Conservation (phyloP, 2,329 filamentous ascomycete genomes). For the Epichloe gansuensis region DNA sequence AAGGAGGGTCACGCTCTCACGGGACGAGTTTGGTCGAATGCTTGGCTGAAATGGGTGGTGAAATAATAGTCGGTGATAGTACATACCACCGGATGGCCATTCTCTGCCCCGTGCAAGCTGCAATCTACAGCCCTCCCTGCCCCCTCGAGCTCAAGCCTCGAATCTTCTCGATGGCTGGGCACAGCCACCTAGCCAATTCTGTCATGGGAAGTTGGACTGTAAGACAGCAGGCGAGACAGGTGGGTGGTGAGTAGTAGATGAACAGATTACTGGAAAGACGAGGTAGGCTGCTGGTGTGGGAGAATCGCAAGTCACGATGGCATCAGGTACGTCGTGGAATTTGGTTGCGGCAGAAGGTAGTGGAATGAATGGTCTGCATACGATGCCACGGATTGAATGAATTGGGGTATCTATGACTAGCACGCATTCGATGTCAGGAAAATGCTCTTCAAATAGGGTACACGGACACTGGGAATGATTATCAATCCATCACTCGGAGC, state of each 20-base stretch:
- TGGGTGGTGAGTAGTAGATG: no score
- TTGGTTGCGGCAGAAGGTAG: not conserved
- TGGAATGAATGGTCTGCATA: not conserved
- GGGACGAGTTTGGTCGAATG: no score
- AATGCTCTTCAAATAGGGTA: not conserved
- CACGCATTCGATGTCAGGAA: not conserved
- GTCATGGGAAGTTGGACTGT: no score
- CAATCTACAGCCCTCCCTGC: no score
- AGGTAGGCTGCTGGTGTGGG: not conserved
- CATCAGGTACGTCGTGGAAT: not conserved
- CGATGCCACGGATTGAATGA: not conserved
- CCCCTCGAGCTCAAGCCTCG: not conserved
- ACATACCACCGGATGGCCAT: no score
- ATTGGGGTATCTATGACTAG: conserved; percentile 2
- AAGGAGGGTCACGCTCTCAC: no score
- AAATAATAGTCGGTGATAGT: no score
- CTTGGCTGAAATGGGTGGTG: no score
- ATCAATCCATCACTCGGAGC: conserved; percentile 42
- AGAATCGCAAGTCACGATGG: conserved; percentile 1
- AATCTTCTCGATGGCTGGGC: not conserved
- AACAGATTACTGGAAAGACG: no score
- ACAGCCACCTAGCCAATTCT: no score
- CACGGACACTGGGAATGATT: not conserved
- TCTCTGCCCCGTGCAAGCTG: no score
- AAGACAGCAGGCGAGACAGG: no score